These are phyloP conservation scores for Grigorovia transvaalensis DNA, from an alignment of 805 yeast genomes.

Conservation along the genomic window DNA sequence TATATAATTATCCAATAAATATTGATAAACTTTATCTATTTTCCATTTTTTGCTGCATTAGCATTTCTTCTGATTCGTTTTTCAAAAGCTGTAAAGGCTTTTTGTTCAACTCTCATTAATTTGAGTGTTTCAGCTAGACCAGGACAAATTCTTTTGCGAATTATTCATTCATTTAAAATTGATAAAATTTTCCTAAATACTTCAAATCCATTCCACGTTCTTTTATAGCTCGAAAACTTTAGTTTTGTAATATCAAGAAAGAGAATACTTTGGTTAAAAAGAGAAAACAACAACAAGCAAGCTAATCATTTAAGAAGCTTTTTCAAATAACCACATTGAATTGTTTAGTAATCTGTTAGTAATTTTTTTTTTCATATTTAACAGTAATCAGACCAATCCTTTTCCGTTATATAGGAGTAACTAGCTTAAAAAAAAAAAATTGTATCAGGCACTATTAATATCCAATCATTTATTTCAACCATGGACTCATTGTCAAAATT, in stretches of 20 bases:
- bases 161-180: not conserved
- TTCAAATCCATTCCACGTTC: not conserved
- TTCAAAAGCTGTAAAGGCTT: not conserved
- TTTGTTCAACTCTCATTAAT: too few relatives aligned
- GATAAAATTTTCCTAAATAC: not conserved
- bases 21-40: not conserved
- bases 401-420: not conserved
- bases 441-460: not conserved
- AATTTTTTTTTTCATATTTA: too few relatives aligned
- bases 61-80: not conserved
- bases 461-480: not conserved
- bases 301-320: too few relatives aligned
- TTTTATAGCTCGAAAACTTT: not conserved
- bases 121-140: not conserved
- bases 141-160: not conserved
- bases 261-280: too few relatives aligned
- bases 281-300: too few relatives aligned
- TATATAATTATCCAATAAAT: not conserved
- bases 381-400: too few relatives aligned
- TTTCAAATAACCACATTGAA: too few relatives aligned
- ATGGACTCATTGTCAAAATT: conserved; percentile 10
- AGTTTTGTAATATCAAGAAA: too few relatives aligned
- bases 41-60: not conserved
- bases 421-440: not conserved
- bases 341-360: too few relatives aligned